phyloP scores from a whole-genome alignment of 805 yeast genomes.

The Clavispora phyllophila region DNA sequence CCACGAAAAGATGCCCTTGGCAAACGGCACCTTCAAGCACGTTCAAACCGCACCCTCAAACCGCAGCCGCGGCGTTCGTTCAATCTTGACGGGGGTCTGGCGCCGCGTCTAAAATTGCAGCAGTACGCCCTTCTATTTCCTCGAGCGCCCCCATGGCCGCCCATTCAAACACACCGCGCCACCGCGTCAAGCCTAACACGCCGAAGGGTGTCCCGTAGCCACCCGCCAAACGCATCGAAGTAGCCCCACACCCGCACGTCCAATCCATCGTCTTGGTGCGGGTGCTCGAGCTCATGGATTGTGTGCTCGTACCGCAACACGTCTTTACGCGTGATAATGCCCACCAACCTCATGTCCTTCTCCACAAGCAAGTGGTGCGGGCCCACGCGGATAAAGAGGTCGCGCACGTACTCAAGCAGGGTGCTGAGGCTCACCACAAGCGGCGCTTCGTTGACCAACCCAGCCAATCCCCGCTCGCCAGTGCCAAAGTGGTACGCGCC shows the following conservation, averaged over 20 bases:
- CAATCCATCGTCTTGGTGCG: slow-evolving; percentile 14
- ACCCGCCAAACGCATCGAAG: slow-evolving; percentile 3
- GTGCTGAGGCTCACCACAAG: slow-evolving; percentile 50
- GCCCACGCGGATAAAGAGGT: slow-evolving; percentile 72
- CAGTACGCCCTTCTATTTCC: too few species aligned
- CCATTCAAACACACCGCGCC: neutral
- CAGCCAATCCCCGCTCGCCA: slow-evolving; percentile 16
- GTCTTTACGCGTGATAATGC: slow-evolving; percentile 84
- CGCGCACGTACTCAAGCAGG: slow-evolving; percentile 56
- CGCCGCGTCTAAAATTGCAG: too few species aligned
- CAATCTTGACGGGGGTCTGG: too few species aligned
- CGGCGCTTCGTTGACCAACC: slow-evolving; percentile 51
- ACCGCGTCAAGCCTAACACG: slow-evolving; percentile 2
- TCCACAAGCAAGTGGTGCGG: slow-evolving; percentile 71
- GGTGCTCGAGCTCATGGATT: slow-evolving; percentile 20
- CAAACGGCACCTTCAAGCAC: too few species aligned
- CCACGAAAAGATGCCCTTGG: too few species aligned
- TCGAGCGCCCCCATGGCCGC: too few species aligned
- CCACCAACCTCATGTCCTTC: slow-evolving; percentile 55
- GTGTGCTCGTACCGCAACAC: slow-evolving; percentile 57
- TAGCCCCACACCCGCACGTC: slow-evolving; percentile 34
- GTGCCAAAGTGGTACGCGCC: slow-evolving; percentile 1
- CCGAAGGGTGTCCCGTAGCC: neutral
- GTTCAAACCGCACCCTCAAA: too few species aligned
- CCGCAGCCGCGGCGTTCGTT: too few species aligned